These are phyloP conservation scores for Arthrobotrys sinensis DNA, from an alignment of 2,329 filamentous ascomycete species.

Conservation along the genomic window DNA sequence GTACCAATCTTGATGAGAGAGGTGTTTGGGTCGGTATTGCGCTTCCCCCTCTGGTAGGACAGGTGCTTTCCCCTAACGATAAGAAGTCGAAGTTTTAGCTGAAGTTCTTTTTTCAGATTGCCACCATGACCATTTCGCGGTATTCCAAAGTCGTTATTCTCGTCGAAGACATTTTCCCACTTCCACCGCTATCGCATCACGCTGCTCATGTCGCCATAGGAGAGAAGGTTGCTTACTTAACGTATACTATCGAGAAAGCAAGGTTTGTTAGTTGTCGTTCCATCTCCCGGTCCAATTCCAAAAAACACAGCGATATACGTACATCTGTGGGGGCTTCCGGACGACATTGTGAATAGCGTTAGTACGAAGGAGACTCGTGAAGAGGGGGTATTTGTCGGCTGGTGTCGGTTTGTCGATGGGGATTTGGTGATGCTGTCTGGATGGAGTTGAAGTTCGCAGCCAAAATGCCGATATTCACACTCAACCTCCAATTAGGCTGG, in stretches of 20 bases:
- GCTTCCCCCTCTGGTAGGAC: conserved; percentile 96
- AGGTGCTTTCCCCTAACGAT: conserved; percentile 89
- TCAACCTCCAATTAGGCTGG: conserved; percentile 46
- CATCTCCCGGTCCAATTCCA: conserved; percentile 6
- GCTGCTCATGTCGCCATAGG: conserved; percentile 37
- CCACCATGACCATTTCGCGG: conserved; percentile 61
- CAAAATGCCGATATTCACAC: conserved; percentile 61
- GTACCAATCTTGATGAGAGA: conserved; percentile 89
- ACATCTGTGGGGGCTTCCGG: conserved; percentile 90
- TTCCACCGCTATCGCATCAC: conserved; percentile 44
- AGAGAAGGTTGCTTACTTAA: conserved; percentile 79
- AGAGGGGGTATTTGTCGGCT: conserved; percentile 41
- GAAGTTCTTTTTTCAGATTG: conserved; percentile 55
- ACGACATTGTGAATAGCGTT: conserved; percentile 82
- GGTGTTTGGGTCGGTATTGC: conserved; percentile 89
- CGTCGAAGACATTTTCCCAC: conserved; percentile 24
- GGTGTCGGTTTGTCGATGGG: conserved; percentile 58
- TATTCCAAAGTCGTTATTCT: conserved; percentile 3
- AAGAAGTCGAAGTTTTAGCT: conserved; percentile 60
- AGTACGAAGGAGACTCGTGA: conserved; percentile 54
- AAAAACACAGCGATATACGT: conserved; percentile 71
- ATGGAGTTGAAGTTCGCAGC: conserved; percentile 58
- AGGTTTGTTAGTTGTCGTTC: conserved; percentile 61
- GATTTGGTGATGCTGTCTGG: conserved; percentile 51
- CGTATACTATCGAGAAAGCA: conserved; percentile 78